Conservation (phyloP, 2,329 filamentous ascomycete genomes). For the Pyrenophora seminiperda region DNA sequence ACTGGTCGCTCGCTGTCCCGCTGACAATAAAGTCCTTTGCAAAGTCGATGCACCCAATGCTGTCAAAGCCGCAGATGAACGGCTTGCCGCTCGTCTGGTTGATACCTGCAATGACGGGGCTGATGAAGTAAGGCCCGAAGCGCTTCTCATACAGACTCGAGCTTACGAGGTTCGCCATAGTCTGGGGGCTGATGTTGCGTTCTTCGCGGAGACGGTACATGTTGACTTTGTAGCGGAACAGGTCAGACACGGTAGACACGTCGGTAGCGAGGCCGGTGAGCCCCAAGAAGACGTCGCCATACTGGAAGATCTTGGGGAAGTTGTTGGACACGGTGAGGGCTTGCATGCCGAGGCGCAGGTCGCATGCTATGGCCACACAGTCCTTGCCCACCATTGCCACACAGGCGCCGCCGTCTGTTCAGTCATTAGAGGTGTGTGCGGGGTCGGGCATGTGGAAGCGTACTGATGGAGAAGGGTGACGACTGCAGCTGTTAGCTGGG, state of each 20-base stretch:
- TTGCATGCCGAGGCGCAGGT: slow-evolving; percentile 96
- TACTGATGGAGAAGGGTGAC: slow-evolving; percentile 96
- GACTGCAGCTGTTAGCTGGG: slow-evolving; percentile 61
- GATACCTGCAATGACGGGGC: slow-evolving; percentile 90
- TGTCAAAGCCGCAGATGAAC: slow-evolving; percentile 99
- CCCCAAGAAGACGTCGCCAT: slow-evolving; percentile 92
- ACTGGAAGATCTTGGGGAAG: slow-evolving; percentile 99
- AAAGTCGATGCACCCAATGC: slow-evolving; percentile 98
- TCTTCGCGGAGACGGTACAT: slow-evolving; percentile 99
- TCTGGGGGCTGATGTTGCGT: slow-evolving; percentile 90
- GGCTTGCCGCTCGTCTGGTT: slow-evolving; percentile 93
- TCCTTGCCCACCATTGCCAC: slow-evolving; percentile 99
- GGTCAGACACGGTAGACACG: slow-evolving; percentile 89
- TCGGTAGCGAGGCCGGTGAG: slow-evolving; percentile 96
- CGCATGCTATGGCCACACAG: slow-evolving; percentile 98
- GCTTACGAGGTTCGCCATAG: slow-evolving; percentile 94
- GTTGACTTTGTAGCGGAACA: slow-evolving; percentile 99
- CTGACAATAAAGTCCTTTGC: slow-evolving; percentile 99
- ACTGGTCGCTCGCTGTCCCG: slow-evolving; percentile 93
- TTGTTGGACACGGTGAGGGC: slow-evolving; percentile 98
- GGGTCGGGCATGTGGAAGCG: slow-evolving; percentile 21
- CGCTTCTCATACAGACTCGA: slow-evolving; percentile 86
- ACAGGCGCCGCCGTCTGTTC: slow-evolving; percentile 85
- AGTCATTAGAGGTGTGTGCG: slow-evolving; percentile 15
- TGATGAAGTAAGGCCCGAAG: slow-evolving; percentile 96